Base-by-base conservation (phyloP, 2,329 filamentous ascomycete genomes). In the Nigrospora osmanthi region DNA sequence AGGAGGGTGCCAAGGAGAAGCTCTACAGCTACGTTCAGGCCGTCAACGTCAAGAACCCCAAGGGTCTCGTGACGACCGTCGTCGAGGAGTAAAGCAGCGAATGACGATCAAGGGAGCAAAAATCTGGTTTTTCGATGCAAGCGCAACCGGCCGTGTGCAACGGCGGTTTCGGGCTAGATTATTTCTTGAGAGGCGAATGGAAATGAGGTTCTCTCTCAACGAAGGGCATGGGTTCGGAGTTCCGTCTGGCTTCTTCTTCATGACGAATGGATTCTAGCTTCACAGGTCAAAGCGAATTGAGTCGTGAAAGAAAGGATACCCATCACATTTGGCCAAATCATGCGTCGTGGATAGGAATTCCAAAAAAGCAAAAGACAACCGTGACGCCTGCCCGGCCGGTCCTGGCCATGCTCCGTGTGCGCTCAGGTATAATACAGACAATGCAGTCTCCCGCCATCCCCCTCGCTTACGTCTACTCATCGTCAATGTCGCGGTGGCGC, bases 21-120 rank as follows among this genome's bases (percentile, higher is more conserved):
- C 85, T 98, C 59, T 98, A 97, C 86, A 93, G 87, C 73, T 96
- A 95, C 77, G 93, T 98, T 62, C 91, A 98, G 84, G 93, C 93
- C 63, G 93, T 98, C 71, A 96, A 96, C 75, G 90, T 97, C 70
- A 95, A 97, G 88, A 87, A 95, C 76, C 83, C 89, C 73, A 97
- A 96, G 88, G 91, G 93, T 72, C 85, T 98, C 62, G 82, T 87
- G 68, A 98, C 93, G 60, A 82, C 86, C 62, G 80, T 95, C 63
- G 91, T 98, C 55, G 81, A 84, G 73, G 80, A 84, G 35, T 42
- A 42, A 42, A n/a, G 14, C 23, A 15, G 23, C 23, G 23, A 7
- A 28, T 28, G 23, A 28, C 23, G 23, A 28, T 28, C 23, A 35
- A 35, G 15, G 13, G 34, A 35, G 15, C 15, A 14, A 35, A 35